Conservation (phyloP, 441 rosid species). For the Populus trichocarpa region DNA sequence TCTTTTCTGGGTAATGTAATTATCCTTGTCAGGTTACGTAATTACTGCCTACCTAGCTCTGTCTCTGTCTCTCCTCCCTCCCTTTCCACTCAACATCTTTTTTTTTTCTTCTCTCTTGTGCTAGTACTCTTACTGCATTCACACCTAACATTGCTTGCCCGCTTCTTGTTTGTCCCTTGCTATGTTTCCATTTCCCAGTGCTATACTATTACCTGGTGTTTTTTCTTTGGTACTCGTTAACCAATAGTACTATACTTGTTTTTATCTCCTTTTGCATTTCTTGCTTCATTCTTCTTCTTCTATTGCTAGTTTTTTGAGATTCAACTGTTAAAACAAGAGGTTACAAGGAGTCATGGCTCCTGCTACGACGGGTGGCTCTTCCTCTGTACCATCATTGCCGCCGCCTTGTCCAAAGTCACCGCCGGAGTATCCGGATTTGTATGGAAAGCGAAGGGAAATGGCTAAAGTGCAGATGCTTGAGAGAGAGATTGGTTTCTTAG, state of each 20-base stretch:
- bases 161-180: constrained; percentile 29
- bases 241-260: neutral
- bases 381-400: constrained; percentile 48
- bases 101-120: neutral
- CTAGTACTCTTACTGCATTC: constrained; percentile 6
- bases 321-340: neutral
- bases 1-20: constrained; percentile 30
- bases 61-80: constrained; percentile 24
- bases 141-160: constrained; percentile 32
- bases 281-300: neutral
- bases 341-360: constrained; percentile 15
- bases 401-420: constrained; percentile 86
- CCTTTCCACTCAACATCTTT: too few relatives aligned
- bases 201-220: neutral
- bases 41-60: constrained; percentile 41
- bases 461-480: constrained; percentile 80
- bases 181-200: neutral
- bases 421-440: constrained; percentile 83
- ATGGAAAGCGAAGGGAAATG: constrained; percentile 69
- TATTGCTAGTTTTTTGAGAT: neutral
- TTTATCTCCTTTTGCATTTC: constrained; percentile 5
- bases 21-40: constrained; percentile 52
- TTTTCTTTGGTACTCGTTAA: neutral
- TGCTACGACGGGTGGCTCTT: constrained; percentile 20
- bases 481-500: constrained; percentile 74